Conservation (phyloP, 1,284 basidiomycete species). For the Melampsora americana region DNA sequence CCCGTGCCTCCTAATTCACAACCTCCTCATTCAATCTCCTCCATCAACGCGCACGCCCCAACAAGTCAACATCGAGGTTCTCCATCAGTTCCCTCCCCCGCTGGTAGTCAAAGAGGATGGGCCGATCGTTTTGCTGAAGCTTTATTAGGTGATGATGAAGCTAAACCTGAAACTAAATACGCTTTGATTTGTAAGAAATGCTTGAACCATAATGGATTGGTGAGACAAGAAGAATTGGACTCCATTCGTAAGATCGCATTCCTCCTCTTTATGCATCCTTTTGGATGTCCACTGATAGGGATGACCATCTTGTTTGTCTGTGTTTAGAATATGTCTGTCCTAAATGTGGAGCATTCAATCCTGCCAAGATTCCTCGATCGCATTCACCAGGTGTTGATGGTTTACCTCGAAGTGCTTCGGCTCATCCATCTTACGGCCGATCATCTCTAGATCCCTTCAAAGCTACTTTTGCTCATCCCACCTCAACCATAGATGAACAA, state of each 20-base stretch:
- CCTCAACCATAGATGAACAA: neutral
- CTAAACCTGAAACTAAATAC: slow-evolving; percentile 63
- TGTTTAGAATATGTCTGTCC: slow-evolving; percentile 41
- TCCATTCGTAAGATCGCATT: slow-evolving; percentile 68
- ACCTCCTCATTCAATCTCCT: neutral
- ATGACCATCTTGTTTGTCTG: neutral
- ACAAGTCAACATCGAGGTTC: slow-evolving; percentile 65
- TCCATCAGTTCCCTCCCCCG: slow-evolving; percentile 9
- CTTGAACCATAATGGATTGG: slow-evolving; percentile 88
- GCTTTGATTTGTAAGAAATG: slow-evolving; percentile 92
- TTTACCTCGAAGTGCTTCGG: neutral
- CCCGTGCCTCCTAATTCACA: slow-evolving; percentile 8
- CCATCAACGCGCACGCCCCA: slow-evolving; percentile 71
- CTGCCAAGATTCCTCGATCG: neutral
- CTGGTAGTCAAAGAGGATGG: slow-evolving; percentile 58
- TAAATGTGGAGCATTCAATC: slow-evolving; percentile 42
- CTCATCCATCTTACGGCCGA: neutral
- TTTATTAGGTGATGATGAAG: slow-evolving; percentile 76
- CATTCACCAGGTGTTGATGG: neutral
- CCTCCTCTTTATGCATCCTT: neutral
- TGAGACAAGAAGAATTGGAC: slow-evolving; percentile 82
- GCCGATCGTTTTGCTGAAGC: slow-evolving; percentile 83
- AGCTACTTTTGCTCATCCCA: neutral
- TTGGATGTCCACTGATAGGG: neutral
- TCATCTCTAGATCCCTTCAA: neutral